phyloP scores from a whole-genome alignment of 108 stramenopile genomes.

The Skeletonema potamos region DNA sequence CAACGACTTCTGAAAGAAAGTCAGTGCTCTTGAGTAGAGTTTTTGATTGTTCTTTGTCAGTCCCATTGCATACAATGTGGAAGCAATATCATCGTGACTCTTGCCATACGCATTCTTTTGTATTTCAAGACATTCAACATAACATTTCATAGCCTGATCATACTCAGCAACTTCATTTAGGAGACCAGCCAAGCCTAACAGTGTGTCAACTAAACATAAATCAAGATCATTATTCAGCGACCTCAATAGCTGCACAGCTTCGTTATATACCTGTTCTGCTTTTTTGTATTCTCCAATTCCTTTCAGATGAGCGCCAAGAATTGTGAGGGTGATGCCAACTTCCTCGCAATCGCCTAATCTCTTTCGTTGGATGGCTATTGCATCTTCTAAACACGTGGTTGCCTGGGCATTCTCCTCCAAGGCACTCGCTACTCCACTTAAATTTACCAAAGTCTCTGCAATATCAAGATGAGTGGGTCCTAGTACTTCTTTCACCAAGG shows the following conservation, averaged over 20 bases:
- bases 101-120: conserved; percentile 53
- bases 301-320: conserved; percentile 62
- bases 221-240: conserved; percentile 54
- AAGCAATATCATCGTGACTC: conserved; percentile 63
- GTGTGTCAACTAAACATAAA: conserved; percentile 55
- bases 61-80: conserved; percentile 74
- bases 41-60: conserved; percentile 53
- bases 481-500: conserved; percentile 56
- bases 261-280: conserved; percentile 61
- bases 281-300: conserved; percentile 60
- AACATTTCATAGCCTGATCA: conserved; percentile 54
- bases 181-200: conserved; percentile 69
- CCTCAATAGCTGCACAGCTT: conserved; percentile 59
- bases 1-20: conserved; percentile 60
- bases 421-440: conserved; percentile 29
- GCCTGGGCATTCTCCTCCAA: conserved; percentile 49
- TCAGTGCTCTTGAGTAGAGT: conserved; percentile 54
- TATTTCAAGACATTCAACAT: conserved; percentile 63
- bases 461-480: conserved; percentile 75
- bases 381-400: conserved; percentile 67
- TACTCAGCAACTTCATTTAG: conserved; percentile 62
- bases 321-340: conserved; percentile 66
- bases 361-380: conserved; percentile 65
- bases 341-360: conserved; percentile 67
- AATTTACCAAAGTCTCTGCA: conserved; percentile 67